Conservation (phyloP, 2,329 filamentous ascomycete species). For the Cercospora sp. region DNA sequence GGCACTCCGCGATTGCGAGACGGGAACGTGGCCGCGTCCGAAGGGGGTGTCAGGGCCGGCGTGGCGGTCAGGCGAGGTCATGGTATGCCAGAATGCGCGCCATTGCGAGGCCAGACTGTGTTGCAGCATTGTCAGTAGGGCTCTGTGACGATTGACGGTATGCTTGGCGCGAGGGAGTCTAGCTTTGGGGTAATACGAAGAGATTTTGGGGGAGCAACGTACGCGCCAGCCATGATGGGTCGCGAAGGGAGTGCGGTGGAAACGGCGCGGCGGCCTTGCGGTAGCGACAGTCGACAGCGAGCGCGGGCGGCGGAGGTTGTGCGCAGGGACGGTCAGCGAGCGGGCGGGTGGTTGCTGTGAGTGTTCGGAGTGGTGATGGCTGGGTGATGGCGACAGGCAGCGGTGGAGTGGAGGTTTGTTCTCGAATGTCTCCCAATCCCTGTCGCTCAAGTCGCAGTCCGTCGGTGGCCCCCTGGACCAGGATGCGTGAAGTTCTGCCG, state of each 20-base stretch:
- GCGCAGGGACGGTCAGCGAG: not conserved
- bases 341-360: not conserved
- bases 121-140: constrained; percentile 14
- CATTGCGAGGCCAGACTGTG: constrained; percentile 64
- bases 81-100: constrained; percentile 88
- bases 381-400: not conserved
- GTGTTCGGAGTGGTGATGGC: not conserved
- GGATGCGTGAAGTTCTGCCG: not conserved
- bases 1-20: constrained; percentile 76
- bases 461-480: not conserved
- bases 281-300: constrained; percentile 15
- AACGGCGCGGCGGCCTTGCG: constrained; percentile 12
- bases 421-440: not conserved
- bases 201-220: constrained; percentile 14
- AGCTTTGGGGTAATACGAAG: constrained; percentile 16
- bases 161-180: constrained; percentile 2
- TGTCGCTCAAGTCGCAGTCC: not conserved
- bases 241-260: constrained; percentile 2
- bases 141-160: not conserved
- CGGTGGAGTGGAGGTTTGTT: constrained; percentile 3
- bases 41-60: constrained; percentile 92
- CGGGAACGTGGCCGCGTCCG: constrained; percentile 81
- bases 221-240: constrained; percentile 19
- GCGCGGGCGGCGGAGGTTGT: not conserved
- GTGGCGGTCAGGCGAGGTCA: constrained; percentile 77